phyloP scores from a whole-genome alignment of 495 filamentous ascomycete species.

The Hypoxylon trugodes region DNA sequence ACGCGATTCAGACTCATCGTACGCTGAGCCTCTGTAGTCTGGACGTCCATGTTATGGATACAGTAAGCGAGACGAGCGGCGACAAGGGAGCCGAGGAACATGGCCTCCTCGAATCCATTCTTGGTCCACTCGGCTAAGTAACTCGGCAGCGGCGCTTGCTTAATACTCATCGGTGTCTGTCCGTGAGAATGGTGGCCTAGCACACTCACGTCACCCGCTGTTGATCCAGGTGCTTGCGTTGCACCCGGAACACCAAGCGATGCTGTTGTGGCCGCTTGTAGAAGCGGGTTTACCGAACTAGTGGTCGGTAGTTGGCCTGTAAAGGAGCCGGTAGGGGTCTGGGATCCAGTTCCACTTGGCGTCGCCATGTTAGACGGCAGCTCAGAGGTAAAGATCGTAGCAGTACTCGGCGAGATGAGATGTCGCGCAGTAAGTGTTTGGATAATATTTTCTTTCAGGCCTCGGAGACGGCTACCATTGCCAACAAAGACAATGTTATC shows the following conservation, averaged over 20 bases:
- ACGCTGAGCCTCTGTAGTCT: slow-evolving; percentile 50
- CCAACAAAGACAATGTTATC: slow-evolving; percentile 88
- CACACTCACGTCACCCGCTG: slow-evolving; percentile 46
- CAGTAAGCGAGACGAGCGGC: slow-evolving; percentile 77
- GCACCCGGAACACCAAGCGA: slow-evolving; percentile 60
- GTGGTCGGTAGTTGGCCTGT: slow-evolving; percentile 60
- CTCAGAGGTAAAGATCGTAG: slow-evolving; percentile 96
- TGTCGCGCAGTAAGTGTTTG: slow-evolving; percentile 81
- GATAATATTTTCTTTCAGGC: slow-evolving; percentile 86
- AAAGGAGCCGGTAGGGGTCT: slow-evolving; percentile 78
- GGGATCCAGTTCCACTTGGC: slow-evolving; percentile 87
- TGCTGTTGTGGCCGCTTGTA: slow-evolving; percentile 89
- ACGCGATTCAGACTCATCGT: slow-evolving; percentile 55
- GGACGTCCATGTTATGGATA: slow-evolving; percentile 56
- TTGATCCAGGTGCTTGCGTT: slow-evolving; percentile 47
- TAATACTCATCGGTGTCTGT: slow-evolving; percentile 89
- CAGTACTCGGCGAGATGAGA: slow-evolving; percentile 85
- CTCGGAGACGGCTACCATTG: slow-evolving; percentile 84
- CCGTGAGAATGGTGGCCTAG: slow-evolving; percentile 74
- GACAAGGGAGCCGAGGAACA: slow-evolving; percentile 82
- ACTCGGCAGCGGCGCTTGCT: slow-evolving; percentile 76
- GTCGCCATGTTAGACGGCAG: slow-evolving; percentile 91
- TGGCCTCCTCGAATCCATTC: slow-evolving; percentile 76
- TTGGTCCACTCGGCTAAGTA: slow-evolving; percentile 97
- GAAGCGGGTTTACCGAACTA: slow-evolving; percentile 83